Base-by-base conservation (phyloP, 768 basidiomycete species). In the Termitomyces sp. region DNA sequence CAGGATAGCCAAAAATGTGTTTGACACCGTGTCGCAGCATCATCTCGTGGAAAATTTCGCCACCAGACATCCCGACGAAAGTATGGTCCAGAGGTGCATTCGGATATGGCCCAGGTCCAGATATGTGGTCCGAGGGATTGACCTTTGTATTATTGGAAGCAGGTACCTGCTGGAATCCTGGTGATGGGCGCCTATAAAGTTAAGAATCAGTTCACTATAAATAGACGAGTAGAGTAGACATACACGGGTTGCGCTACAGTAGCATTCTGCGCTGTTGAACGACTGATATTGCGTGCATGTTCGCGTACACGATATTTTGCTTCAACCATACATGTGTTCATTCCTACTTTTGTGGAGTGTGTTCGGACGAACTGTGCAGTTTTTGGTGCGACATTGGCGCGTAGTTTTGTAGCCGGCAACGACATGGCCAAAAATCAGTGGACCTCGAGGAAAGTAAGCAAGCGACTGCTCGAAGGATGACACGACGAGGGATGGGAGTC, bases 11-110 rank as follows among this genome's bases (percentile, higher is more conserved):
- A 67, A 99, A 98, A 46, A 99, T 83, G 67, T 98, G 93, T 73
- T 95, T 97, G 65, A 98, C 95, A 57, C 82, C 85, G 69, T 99
- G 97, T 46, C 96, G 83, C 60, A 95, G 87, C 93, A 99, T 96
- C 96, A 99, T 98, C 76, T 99, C 96, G 73, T 99, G 95, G 78
- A 99, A 97, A 69, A 99, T 98, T 73, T 98, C 84, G 27, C 96
- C 96, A 13, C 96, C 96, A 22, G 93, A 93, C 72, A 95, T 83
- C 49, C 96, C 97, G 55, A 98, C 82, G 68, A 99, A 98, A 8
- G 90, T 88, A 66, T 86, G 81, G 70, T 95, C 93, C 59, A 91
- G 74, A 40, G 79, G 79, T 22, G 76, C 74, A 61, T 77, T 78
- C 1, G 81, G 78, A 30, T 74, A 71, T 5, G 72, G 76, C 0